These are phyloP conservation scores for Pichia gijzeniarum DNA, from an alignment of 805 yeast species.

Conservation along the genomic window DNA sequence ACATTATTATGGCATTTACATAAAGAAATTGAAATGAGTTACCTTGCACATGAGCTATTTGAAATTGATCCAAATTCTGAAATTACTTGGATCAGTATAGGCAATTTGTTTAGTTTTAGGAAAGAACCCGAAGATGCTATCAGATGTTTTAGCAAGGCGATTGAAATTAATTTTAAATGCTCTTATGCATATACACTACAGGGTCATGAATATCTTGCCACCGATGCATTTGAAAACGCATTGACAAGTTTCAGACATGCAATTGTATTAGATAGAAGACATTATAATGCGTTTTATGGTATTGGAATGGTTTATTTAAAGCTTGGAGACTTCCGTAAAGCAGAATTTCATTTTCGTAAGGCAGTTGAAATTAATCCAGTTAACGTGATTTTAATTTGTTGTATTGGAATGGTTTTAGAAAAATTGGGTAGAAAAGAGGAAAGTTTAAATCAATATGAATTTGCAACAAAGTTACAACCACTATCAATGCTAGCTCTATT, in stretches of 20 bases:
- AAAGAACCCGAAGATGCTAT: constrained; percentile 88
- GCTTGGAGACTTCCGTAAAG: constrained; percentile 75
- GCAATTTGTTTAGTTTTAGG: constrained; percentile 77
- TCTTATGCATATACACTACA: constrained; percentile 88
- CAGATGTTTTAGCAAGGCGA: constrained; percentile 76
- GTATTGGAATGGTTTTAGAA: constrained; percentile 90
- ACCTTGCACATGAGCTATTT: constrained; percentile 72
- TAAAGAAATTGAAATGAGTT: constrained; percentile 71
- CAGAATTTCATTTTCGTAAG: constrained; percentile 79
- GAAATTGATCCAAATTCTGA: constrained; percentile 58
- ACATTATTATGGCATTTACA: constrained; percentile 91
- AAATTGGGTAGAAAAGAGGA: constrained; percentile 58
- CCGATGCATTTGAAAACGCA: constrained; percentile 88
- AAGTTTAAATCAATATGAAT: constrained; percentile 75
- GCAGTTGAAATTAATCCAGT: constrained; percentile 88
- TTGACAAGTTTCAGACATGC: constrained; percentile 77
- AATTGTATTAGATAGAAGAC: constrained; percentile 67
- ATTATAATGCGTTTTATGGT: constrained; percentile 93
- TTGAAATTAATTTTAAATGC: constrained; percentile 50
- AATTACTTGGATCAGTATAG: constrained; percentile 87
- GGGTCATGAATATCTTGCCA: constrained; percentile 87
- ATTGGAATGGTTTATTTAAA: constrained; percentile 90
- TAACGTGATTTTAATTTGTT: constrained; percentile 82
- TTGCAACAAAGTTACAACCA: constrained; percentile 83
- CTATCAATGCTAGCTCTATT: constrained; percentile 78